phyloP scores from a whole-genome alignment of 352 stramenopile genomes.

The Globisporangium viniferum region DNA sequence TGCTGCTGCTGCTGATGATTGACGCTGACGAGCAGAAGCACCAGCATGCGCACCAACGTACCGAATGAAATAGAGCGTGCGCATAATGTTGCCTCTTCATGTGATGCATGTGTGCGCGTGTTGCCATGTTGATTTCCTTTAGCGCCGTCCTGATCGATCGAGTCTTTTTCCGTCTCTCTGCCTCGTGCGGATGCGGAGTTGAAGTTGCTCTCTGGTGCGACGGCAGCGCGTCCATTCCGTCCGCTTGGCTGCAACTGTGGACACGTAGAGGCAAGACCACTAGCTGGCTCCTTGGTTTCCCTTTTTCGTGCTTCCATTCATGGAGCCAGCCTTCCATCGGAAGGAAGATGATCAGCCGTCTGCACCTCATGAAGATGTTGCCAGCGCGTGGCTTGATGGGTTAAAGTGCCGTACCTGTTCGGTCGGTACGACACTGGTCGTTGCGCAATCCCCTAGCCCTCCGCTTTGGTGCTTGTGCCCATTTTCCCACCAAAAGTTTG shows the following conservation, averaged over 20 bases:
- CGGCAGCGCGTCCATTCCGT: background rate
- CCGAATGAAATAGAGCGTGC: constrained; percentile 3
- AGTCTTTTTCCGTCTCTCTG: background rate
- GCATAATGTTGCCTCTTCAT: background rate
- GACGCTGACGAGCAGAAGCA: background rate
- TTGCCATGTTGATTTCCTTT: background rate
- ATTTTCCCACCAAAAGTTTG: background rate
- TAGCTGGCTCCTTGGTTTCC: constrained; percentile 8
- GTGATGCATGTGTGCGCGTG: background rate
- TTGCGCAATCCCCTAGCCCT: constrained; percentile 17
- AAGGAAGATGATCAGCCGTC: background rate
- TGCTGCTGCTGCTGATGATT: background rate
- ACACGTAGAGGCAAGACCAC: background rate
- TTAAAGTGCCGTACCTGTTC: background rate
- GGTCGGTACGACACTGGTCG: background rate
- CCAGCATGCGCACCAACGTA: constrained; percentile 5
- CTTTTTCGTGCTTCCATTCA: background rate
- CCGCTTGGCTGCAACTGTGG: background rate
- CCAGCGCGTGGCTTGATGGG: background rate
- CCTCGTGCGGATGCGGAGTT: constrained; percentile 1
- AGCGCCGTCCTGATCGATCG: background rate
- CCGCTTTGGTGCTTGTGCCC: constrained; percentile 16
- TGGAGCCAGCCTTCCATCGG: background rate
- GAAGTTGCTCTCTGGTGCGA: background rate
- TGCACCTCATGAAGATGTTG: too few relatives aligned